Conservation (phyloP, 441 rosid genomes). For the Bocquillonia castaneifolia region DNA sequence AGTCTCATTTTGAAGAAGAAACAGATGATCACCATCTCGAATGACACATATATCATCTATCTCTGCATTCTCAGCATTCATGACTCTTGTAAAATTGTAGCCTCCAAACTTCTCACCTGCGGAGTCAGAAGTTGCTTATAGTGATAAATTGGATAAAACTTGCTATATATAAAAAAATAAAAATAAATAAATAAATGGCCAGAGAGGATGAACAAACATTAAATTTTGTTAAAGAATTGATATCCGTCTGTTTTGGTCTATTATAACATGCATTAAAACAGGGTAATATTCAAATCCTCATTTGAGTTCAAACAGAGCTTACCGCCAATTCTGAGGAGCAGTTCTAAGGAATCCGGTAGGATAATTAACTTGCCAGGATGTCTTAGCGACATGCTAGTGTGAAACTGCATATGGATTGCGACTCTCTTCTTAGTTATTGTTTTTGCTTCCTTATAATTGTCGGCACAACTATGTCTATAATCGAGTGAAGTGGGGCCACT, state of each 20-base stretch:
- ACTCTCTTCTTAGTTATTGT: conserved; percentile 54
- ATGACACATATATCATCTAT: conserved; percentile 73
- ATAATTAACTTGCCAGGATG: conserved; percentile 53
- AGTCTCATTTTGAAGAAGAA: conserved; percentile 44
- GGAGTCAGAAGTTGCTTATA: conserved; percentile 34
- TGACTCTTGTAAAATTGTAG: conserved; percentile 46
- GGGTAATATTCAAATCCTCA: conserved; percentile 24
- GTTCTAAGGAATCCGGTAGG: conserved; percentile 75
- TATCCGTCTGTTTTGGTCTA: conserved; percentile 7
- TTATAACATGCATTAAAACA: background rate
- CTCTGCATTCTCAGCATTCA: conserved; percentile 69
- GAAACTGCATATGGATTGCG: conserved; percentile 62
- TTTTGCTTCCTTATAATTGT: conserved; percentile 27
- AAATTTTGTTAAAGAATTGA: conserved; percentile 19
- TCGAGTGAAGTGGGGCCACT: conserved; percentile 24
- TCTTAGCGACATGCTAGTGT: conserved; percentile 28
- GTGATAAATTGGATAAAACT: conserved; percentile 32
- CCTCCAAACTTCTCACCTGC: conserved; percentile 86
- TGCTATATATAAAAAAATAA: too few species aligned
- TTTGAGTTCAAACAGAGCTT: conserved; percentile 35
- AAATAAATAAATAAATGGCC: conserved; percentile 25
- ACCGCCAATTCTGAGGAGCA: conserved; percentile 77
- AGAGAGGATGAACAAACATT: conserved; percentile 7
- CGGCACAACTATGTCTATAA: conserved; percentile 17
- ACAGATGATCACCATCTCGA: conserved; percentile 94